phyloP scores from a whole-genome alignment of 2,329 filamentous ascomycete genomes.

The Colletotrichum higginsianum region DNA sequence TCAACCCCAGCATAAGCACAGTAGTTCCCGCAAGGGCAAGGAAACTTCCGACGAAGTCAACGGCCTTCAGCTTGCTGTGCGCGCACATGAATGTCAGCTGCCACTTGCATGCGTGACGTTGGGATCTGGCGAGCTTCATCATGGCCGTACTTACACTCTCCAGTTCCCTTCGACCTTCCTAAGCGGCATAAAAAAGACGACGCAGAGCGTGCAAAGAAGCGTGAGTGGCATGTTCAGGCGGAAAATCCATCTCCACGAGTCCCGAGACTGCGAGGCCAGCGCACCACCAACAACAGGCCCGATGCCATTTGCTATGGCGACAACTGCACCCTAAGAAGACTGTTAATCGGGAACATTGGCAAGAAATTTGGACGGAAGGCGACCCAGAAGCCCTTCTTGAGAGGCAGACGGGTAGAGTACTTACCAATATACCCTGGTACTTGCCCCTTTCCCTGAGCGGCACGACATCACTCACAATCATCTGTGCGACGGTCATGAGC shows the following conservation, averaged over 20 bases:
- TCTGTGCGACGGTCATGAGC: conserved; percentile 59
- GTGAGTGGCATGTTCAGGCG: conserved; percentile 69
- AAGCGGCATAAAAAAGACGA: conserved; percentile 70
- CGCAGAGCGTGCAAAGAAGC: conserved; percentile 59
- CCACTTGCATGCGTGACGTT: background rate
- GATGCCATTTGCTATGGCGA: conserved; percentile 68
- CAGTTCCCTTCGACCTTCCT: conserved; percentile 68
- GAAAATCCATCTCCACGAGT: conserved; percentile 69
- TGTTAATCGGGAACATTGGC: background rate
- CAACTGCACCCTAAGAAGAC: conserved; percentile 59
- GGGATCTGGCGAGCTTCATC: background rate
- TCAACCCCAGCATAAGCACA: conserved; percentile 64
- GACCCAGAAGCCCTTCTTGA: background rate
- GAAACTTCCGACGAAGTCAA: conserved; percentile 58
- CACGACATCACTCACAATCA: conserved; percentile 66
- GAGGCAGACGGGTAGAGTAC: conserved; percentile 1
- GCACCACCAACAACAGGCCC: conserved; percentile 69
- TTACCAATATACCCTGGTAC: conserved; percentile 58
- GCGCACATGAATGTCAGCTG: background rate
- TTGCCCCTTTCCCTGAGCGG: conserved; percentile 62
- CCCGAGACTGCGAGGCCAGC: conserved; percentile 59
- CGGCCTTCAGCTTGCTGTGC: conserved; percentile 61
- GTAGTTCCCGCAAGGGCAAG: conserved; percentile 60
- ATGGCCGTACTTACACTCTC: conserved; percentile 53
- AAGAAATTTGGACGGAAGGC: background rate